phyloP scores from a whole-genome alignment of 2,329 filamentous ascomycete genomes.

The Chaetomium sp. region DNA sequence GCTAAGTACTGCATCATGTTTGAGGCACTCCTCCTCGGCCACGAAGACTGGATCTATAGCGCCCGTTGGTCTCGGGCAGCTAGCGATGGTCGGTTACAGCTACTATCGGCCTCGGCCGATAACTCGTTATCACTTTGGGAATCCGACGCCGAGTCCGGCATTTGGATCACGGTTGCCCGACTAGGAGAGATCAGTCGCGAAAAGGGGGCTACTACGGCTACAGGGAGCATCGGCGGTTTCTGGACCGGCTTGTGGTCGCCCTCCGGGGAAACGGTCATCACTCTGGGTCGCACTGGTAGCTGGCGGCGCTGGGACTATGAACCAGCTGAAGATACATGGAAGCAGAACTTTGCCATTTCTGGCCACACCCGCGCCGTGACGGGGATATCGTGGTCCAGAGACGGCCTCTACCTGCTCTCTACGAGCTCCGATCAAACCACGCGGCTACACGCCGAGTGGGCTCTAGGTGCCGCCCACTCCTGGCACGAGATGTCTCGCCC shows the following conservation, averaged over 20 bases:
- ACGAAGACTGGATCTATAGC: slow-evolving; percentile 98
- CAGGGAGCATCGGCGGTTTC: slow-evolving; percentile 90
- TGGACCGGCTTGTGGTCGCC: slow-evolving; percentile 95
- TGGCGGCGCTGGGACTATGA: slow-evolving; percentile 81
- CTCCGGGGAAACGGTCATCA: slow-evolving; percentile 65
- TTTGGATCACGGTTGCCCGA: slow-evolving; percentile 82
- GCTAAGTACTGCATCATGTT: slow-evolving; percentile 78
- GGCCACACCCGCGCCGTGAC: slow-evolving; percentile 80
- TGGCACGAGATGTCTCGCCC: slow-evolving; percentile 97
- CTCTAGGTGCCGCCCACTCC: neutral
- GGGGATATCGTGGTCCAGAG: slow-evolving; percentile 75
- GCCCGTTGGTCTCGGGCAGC: slow-evolving; percentile 59
- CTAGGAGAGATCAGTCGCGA: slow-evolving; percentile 91
- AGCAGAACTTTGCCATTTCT: slow-evolving; percentile 67
- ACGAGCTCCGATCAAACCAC: slow-evolving; percentile 92
- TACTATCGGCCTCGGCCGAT: slow-evolving; percentile 88
- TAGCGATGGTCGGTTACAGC: slow-evolving; percentile 48
- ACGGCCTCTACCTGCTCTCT: slow-evolving; percentile 78
- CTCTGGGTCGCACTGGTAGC: slow-evolving; percentile 83
- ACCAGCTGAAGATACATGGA: slow-evolving; percentile 59
- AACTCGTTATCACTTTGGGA: slow-evolving; percentile 95
- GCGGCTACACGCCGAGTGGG: slow-evolving; percentile 75
- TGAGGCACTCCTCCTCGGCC: slow-evolving; percentile 85
- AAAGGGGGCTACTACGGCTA: slow-evolving; percentile 94
- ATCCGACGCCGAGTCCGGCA: slow-evolving; percentile 71